These are phyloP conservation scores for Cicer chorassanicum DNA, from an alignment of 306 rosid species.

Conservation along the genomic window DNA sequence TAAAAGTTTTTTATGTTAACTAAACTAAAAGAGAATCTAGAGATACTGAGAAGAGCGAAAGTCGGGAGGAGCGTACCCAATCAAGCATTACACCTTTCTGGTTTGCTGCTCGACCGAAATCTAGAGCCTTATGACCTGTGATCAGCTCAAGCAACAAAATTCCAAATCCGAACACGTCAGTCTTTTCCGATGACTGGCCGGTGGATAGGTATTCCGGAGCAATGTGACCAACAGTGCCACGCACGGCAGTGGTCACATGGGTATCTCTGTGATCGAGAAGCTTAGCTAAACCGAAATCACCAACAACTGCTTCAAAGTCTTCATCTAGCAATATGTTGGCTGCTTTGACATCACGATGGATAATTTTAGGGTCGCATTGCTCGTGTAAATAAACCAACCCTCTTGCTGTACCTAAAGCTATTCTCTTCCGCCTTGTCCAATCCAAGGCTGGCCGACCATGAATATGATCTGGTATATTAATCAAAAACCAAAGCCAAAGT, in stretches of 20 bases:
- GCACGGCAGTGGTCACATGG: conserved; percentile 97
- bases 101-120: conserved; percentile 91
- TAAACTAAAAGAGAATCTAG: neutral
- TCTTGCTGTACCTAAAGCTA: conserved; percentile 97
- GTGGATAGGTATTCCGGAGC: conserved; percentile 97
- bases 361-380: conserved; percentile 96
- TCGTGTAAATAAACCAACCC: conserved; percentile 96
- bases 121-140: conserved; percentile 95
- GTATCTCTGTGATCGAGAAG: conserved; percentile 97
- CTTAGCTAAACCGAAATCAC: conserved; percentile 98
- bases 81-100: conserved; percentile 98
- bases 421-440: conserved; percentile 89
- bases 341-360: conserved; percentile 97
- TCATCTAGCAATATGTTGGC: conserved; percentile 95
- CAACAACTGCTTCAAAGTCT: conserved; percentile 95
- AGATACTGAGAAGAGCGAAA: conserved; percentile 8
- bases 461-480: conserved; percentile 63
- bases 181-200: conserved; percentile 96
- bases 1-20: neutral
- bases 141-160: conserved; percentile 92
- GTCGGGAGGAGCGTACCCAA: conserved; percentile 65
- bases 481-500: conserved; percentile 43
- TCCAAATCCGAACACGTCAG: conserved; percentile 97
- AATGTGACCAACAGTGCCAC: conserved; percentile 96
- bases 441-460: conserved; percentile 82